Conservation (phyloP, 148 eudicot genomes). For the Nepenthes mirabilis region DNA sequence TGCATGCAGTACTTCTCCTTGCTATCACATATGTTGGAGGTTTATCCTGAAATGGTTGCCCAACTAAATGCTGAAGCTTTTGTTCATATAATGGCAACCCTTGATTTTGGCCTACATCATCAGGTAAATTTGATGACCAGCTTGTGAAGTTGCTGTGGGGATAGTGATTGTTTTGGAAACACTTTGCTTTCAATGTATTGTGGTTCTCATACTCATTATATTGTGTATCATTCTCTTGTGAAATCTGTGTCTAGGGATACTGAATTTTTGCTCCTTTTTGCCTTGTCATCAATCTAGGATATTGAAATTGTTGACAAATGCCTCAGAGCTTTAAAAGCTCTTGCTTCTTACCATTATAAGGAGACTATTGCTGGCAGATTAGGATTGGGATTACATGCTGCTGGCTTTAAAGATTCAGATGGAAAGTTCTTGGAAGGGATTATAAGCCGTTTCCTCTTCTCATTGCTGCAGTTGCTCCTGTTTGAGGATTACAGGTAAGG, state of each 20-base stretch:
- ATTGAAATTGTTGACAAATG: constrained; percentile 69
- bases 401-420: constrained; percentile 37
- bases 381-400: constrained; percentile 74
- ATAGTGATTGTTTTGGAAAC: too few species aligned
- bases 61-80: constrained; percentile 69
- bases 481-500: constrained; percentile 88
- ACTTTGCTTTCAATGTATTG: neutral
- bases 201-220: neutral
- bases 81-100: constrained; percentile 55
- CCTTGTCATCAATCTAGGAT: constrained; percentile 31
- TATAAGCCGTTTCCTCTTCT: constrained; percentile 60
- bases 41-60: constrained; percentile 84
- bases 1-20: constrained; percentile 67
- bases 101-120: constrained; percentile 79
- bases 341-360: constrained; percentile 81
- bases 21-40: constrained; percentile 94
- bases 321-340: constrained; percentile 70
- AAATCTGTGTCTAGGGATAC: neutral
- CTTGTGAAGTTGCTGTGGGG: neutral
- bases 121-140: constrained; percentile 34
- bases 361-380: constrained; percentile 52
- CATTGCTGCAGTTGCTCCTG: constrained; percentile 69
- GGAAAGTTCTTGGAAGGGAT: constrained; percentile 78
- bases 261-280: neutral
- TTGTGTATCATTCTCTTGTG: neutral